Percentiles rank a stretch among this genome's conserved stretches.
These are phyloP conservation scores for Oxyria digyna DNA, from an alignment of 148 eudicot species.

Conservation along the genomic window DNA sequence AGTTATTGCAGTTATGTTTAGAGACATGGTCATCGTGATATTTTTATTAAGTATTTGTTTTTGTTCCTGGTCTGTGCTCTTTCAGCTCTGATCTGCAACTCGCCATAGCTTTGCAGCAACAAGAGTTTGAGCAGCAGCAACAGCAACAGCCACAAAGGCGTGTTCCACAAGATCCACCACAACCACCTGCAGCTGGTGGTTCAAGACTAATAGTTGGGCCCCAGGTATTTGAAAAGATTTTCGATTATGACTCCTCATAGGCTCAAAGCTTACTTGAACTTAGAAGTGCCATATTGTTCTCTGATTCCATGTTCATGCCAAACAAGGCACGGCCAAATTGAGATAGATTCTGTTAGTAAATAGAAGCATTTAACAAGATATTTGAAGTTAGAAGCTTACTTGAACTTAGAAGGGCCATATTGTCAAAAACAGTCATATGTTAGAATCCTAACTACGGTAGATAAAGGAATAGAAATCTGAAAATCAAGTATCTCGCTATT, in stretches of 20 bases:
- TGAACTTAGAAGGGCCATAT: too few species aligned
- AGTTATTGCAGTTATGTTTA: neutral
- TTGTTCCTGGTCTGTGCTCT: neutral
- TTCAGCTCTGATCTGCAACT: constrained; percentile 81
- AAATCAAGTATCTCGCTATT: too few species aligned
- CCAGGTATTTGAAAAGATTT: constrained; percentile 36
- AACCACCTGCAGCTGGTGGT: constrained; percentile 20
- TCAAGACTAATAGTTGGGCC: constrained; percentile 72
- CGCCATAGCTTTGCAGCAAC: constrained; percentile 89
- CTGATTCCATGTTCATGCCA: neutral
- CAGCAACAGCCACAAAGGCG: constrained; percentile 20
- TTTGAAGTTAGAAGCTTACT: too few species aligned
- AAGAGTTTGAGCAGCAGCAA: constrained; percentile 60
- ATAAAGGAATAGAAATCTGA: too few species aligned
- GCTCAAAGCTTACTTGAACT: neutral
- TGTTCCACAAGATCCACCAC: constrained; percentile 38
- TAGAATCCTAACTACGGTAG: too few species aligned
- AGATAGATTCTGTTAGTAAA: neutral
- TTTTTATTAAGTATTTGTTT: neutral
- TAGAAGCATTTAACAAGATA: neutral
- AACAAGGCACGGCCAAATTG: neutral
- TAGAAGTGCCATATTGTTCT: neutral
- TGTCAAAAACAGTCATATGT: too few species aligned
- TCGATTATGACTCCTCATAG: neutral
- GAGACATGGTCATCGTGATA: neutral